Evolutionary conservation across 108 stramenopile species (phyloP).

Genomic region (Pseudonitzschia pungens): DNA sequence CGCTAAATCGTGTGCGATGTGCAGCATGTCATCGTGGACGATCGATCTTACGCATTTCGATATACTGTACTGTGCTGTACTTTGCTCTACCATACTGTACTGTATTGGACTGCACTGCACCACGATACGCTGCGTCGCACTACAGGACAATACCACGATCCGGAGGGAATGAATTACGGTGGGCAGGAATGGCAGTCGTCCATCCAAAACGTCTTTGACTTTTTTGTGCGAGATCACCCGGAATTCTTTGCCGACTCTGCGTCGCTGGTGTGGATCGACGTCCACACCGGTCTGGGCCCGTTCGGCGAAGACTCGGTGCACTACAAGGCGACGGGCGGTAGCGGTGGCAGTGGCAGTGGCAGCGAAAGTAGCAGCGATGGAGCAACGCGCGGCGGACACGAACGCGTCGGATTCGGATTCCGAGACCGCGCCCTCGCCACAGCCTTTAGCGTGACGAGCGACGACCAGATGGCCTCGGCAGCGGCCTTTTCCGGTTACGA

Average conservation of each 20-base stretch:
- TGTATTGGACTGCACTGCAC: too few species aligned
- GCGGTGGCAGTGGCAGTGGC: too few species aligned
- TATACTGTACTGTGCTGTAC: too few species aligned
- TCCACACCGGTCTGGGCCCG: slow-evolving; percentile 80
- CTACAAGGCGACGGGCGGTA: slow-evolving; percentile 1
- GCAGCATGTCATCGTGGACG: too few species aligned
- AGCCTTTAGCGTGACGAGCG: not conserved
- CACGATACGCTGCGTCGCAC: too few species aligned
- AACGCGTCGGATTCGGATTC: not conserved
- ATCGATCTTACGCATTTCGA: too few species aligned
- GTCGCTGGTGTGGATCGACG: slow-evolving; percentile 72
- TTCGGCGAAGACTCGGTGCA: slow-evolving; percentile 53
- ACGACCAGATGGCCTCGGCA: not conserved
- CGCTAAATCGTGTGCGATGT: not conserved
- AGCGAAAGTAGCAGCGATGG: too few species aligned
- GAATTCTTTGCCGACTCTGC: slow-evolving; percentile 18
- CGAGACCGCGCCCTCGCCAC: not conserved
- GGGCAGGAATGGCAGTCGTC: slow-evolving; percentile 59
- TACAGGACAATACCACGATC: slow-evolving; percentile 67
- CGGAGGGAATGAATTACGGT: slow-evolving; percentile 70
- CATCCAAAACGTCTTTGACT: slow-evolving; percentile 26
- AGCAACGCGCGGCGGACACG: not conserved
- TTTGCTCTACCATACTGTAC: too few species aligned
- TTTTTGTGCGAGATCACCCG: slow-evolving; percentile 16
- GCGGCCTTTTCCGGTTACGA: slow-evolving; percentile 31